Base-by-base conservation (phyloP, 257 asterid species). In the Eucommia ulmoides region DNA sequence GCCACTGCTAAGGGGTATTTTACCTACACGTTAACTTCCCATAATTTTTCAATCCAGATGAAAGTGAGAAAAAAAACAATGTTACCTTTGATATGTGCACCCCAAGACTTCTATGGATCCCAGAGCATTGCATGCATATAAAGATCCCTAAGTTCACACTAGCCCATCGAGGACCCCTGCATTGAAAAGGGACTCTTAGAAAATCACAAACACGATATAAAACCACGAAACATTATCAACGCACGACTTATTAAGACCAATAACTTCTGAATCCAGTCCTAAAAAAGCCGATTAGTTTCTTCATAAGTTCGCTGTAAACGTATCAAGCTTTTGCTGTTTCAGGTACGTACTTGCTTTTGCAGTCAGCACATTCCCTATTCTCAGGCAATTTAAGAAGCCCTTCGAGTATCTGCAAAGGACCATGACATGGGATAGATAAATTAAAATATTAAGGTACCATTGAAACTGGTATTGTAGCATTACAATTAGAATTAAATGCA, bases 131-230 rank as follows among this genome's bases (percentile, higher is more conserved):
- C 99, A 91, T 91, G 76, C 99, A 91, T 69, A 87, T 71, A 65
- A 91, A 91, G 70, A 91, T 81, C 58, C 99, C 99, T 54, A 91
- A 74, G 69, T 91, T 91, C 77, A 91, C 99, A 38, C 99, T 91
- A 59, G 99, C 99, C 99, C 99, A 91, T 56, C 99, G 85, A 54
- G 99, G 99, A 70, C 97, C 99, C 68, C 99, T 91, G 77, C 59
- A 54, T 60, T 6, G 1, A 8, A 42, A 42, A 42, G 20, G 3
- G 2, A 42, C 0, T 42, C 7, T 42, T 15, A 42, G 48, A 10
- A 4, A 42, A 16, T 42, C 20, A 16, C 20, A n/a, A 1, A 17
- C 6, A 41, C 15, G n/a, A n/a, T n/a, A 41, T 1, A 6, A 42
- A 42, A 16, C 4, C 48, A 16, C 7, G 15, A 6, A 6, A 8